These are phyloP conservation scores for Blechomonas ayalai DNA, from an alignment of 208 protist species.

Conservation along the genomic window DNA sequence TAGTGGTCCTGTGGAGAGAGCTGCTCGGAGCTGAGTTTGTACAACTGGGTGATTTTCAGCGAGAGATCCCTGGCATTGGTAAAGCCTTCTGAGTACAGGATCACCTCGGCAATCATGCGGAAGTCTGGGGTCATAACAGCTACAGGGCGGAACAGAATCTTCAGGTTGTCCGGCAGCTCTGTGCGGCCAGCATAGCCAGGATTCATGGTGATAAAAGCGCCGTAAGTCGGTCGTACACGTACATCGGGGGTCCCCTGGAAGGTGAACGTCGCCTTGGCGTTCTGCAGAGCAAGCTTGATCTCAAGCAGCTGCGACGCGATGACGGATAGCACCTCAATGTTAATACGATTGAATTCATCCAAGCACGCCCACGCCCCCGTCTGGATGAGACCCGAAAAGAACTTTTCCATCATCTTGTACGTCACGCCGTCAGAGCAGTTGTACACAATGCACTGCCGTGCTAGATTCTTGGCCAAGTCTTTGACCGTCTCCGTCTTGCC, in stretches of 20 bases:
- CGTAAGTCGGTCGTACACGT: slow-evolving; percentile 90
- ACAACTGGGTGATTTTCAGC: slow-evolving; percentile 97
- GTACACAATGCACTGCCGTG: slow-evolving; percentile 96
- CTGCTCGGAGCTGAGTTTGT: slow-evolving; percentile 98
- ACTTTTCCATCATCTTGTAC: slow-evolving; percentile 98
- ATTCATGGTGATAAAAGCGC: slow-evolving; percentile 99
- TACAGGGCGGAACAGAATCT: slow-evolving; percentile 97
- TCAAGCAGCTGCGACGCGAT: slow-evolving; percentile 96
- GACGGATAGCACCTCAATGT: slow-evolving; percentile 98
- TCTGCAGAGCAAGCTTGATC: slow-evolving; percentile 94
- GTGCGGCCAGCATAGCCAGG: slow-evolving; percentile 98
- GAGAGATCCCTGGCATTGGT: slow-evolving; percentile 92
- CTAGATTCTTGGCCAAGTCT: slow-evolving; percentile 95
- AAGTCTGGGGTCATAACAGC: slow-evolving; percentile 98
- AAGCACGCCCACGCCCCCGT: slow-evolving; percentile 97
- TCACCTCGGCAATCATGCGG: slow-evolving; percentile 97
- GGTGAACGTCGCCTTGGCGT: slow-evolving; percentile 71
- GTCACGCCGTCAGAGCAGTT: slow-evolving; percentile 97
- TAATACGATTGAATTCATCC: slow-evolving; percentile 99
- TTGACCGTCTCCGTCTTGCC: slow-evolving; percentile 98
- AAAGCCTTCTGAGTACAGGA: slow-evolving; percentile 97
- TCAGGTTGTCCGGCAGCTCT: slow-evolving; percentile 98
- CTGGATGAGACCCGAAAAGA: slow-evolving; percentile 96
- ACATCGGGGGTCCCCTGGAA: slow-evolving; percentile 96
- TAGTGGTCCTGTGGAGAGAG: slow-evolving; percentile 97